Evolutionary conservation across 306 rosid species (phyloP).

Genomic region (Castanea sativa): DNA sequence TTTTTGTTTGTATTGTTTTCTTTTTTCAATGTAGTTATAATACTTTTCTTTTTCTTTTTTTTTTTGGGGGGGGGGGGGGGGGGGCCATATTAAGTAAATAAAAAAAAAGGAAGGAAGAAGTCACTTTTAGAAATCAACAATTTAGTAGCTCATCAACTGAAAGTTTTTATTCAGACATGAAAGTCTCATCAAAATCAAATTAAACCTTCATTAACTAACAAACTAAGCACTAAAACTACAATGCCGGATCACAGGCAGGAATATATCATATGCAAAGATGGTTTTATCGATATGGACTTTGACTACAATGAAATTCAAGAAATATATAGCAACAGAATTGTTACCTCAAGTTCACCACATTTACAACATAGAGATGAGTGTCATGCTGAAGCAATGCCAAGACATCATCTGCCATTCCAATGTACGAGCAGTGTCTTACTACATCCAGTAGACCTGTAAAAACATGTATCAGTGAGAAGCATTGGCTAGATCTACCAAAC

Average conservation of each 20-base stretch:
- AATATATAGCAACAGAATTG: constrained; percentile 24
- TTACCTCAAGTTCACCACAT: constrained; percentile 85
- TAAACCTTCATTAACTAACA: neutral
- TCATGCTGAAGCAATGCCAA: constrained; percentile 90
- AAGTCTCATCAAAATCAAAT: neutral
- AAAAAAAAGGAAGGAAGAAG: neutral
- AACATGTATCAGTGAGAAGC: constrained; percentile 15
- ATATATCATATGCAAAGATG: neutral
- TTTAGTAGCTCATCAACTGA: neutral
- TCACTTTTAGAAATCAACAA: neutral
- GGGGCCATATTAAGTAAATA: too few species aligned
- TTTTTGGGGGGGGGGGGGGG: too few species aligned
- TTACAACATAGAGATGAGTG: constrained; percentile 86
- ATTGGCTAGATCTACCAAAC: constrained; percentile 16
- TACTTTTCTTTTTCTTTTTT: too few species aligned
- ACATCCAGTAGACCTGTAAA: constrained; percentile 73
- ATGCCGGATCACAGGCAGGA: neutral
- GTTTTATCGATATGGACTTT: neutral
- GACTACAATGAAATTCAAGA: neutral
- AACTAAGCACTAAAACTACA: neutral
- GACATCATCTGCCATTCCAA: constrained; percentile 94
- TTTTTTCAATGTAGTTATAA: too few species aligned
- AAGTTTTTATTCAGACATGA: neutral
- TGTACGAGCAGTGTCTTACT: constrained; percentile 74
- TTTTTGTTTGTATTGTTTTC: too few species aligned